phyloP scores from a whole-genome alignment of 805 yeast species.

The Nakazawaea molendinolei region DNA sequence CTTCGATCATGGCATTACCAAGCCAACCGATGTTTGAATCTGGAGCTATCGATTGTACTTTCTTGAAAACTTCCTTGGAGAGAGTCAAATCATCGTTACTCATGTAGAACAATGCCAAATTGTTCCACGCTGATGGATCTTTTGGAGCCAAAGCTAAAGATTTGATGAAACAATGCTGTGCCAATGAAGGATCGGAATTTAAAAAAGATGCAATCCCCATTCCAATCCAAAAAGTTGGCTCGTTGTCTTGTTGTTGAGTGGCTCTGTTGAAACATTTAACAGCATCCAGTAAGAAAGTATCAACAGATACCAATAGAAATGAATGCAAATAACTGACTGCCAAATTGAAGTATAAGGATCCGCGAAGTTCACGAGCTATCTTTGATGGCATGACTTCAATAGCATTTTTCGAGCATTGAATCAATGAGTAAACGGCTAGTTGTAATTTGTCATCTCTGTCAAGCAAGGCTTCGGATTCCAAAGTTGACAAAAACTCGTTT shows the following conservation, averaged over 20 bases:
- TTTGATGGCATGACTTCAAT: slow-evolving; percentile 28
- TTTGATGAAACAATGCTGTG: slow-evolving; percentile 91
- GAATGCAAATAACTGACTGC: slow-evolving; percentile 59
- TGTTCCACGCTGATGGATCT: slow-evolving; percentile 70
- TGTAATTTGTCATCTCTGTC: slow-evolving; percentile 24
- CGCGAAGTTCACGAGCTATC: slow-evolving; percentile 40
- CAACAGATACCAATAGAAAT: slow-evolving; percentile 24
- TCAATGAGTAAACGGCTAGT: slow-evolving; percentile 32
- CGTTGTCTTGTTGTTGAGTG: slow-evolving; percentile 62
- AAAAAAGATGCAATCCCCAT: slow-evolving; percentile 71
- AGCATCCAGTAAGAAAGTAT: slow-evolving; percentile 34
- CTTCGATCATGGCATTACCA: slow-evolving; percentile 67
- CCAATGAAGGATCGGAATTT: slow-evolving; percentile 50
- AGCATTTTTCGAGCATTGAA: slow-evolving; percentile 43
- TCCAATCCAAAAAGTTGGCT: slow-evolving; percentile 72
- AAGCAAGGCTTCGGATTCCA: slow-evolving; percentile 10
- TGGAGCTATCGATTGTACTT: slow-evolving; percentile 81
- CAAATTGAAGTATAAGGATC: slow-evolving; percentile 58
- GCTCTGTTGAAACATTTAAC: slow-evolving; percentile 57
- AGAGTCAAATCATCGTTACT: slow-evolving; percentile 60
- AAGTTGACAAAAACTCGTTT: slow-evolving; percentile 9
- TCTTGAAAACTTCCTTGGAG: slow-evolving; percentile 63
- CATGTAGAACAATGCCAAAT: slow-evolving; percentile 72
- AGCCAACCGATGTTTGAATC: slow-evolving; percentile 73
- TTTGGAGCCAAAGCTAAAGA: slow-evolving; percentile 66